A percentile compares a stretch with the other conserved stretches of the same genome.
Evolutionary conservation across 2,329 filamentous ascomycete species (phyloP).

Genomic region (Shiraia bambusicola): DNA sequence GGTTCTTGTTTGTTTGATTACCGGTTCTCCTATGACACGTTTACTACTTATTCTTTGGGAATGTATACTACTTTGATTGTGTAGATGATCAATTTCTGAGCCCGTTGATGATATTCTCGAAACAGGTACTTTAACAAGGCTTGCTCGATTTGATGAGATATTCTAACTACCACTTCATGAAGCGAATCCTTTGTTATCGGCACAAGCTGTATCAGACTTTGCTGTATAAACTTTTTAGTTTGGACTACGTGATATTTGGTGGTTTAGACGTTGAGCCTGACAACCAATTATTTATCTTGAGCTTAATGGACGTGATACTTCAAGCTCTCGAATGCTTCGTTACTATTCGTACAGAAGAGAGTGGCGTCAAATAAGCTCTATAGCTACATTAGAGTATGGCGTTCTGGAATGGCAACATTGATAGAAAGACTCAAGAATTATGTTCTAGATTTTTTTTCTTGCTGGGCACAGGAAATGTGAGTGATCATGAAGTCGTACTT

Average conservation of each 20-base stretch:
- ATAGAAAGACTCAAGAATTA: conserved; percentile 6
- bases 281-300: conserved; percentile 1
- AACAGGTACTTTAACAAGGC: too few relatives aligned
- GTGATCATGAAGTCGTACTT: background rate
- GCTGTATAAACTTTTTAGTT: too few relatives aligned
- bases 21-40: too few relatives aligned
- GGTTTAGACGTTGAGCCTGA: conserved; percentile 16
- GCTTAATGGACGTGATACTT: conserved; percentile 5
- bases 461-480: conserved; percentile 21
- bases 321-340: conserved; percentile 10
- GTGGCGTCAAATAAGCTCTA: conserved; percentile 3
- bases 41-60: too few relatives aligned
- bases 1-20: too few relatives aligned
- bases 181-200: too few relatives aligned
- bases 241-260: conserved; percentile 14
- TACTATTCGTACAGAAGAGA: conserved; percentile 18
- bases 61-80: too few relatives aligned
- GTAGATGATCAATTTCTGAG: too few relatives aligned
- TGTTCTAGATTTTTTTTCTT: conserved; percentile 9
- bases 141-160: too few relatives aligned
- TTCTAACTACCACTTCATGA: too few relatives aligned
- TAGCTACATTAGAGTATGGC: conserved; percentile 2
- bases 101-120: too few relatives aligned
- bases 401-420: conserved; percentile 1
- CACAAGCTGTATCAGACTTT: too few relatives aligned